Evolutionary conservation across 73 alveolate species (phyloP), one percentile per base, ranked within the genome.

Genomic region (Effrenium voratum): DNA sequence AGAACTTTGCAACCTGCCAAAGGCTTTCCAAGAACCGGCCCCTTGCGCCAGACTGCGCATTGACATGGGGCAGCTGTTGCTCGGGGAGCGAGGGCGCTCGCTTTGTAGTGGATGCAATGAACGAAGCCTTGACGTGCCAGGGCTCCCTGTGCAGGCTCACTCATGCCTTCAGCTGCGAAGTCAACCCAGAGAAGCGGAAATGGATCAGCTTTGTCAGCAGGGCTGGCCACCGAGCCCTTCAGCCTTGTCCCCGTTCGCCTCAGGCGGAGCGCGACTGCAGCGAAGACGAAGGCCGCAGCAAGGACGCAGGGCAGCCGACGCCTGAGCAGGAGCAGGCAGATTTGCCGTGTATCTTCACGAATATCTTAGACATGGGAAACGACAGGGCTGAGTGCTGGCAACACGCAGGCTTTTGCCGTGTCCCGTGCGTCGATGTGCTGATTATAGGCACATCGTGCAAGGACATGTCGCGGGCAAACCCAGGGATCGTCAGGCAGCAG

Each of bases 31-130:
- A 47, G 41, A 1, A 40, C 40, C 70, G 15, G 45, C 91, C 91
- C 26, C 59, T 22, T 13, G 0, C 34, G 3, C 8, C 16, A 22
- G 75, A 60, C 5, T 4, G n/a, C 52, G 55, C 19, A 12, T 43
- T 85, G 59, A 85, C 66, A 10, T 85, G 94, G 94, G 94, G 66
- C 2, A 57, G 82, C 2, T 85, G 94, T 36, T 85, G 94, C 94
- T 40, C 68, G 16, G 94, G 94, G 45, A 55, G 66, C 22, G 94
- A 85, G 34, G 94, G 94, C 24, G 66, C 40, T n/a, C 80, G 49
- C 46, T 85, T 40, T 59, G 80, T 40, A 15, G 15, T 59, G 34
- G 76, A 59, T 44, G 94, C 82, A n/a, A 5, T 59, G 34, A 3
- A 40, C 19, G 12, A 2, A 34, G 82, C 76, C 6, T 32, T 41